Evolutionary conservation across 805 yeast species (phyloP).

Genomic region (Wickerhamiella shivajii): DNA sequence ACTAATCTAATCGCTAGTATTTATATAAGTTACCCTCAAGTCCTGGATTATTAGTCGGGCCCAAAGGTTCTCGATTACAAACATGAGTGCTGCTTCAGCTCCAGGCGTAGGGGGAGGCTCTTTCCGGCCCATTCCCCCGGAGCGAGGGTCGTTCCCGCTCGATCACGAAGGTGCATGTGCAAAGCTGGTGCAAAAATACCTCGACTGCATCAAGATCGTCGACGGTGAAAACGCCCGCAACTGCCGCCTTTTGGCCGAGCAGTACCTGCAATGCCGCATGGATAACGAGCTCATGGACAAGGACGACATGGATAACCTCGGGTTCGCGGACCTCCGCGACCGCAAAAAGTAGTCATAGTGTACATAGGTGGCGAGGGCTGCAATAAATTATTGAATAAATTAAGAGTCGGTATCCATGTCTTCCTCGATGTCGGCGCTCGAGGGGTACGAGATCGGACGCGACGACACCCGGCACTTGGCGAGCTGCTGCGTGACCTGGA

Average conservation of each 20-base stretch:
- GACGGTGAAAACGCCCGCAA: constrained; percentile 80
- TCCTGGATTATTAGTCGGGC: background rate
- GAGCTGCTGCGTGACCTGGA: no score
- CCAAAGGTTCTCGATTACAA: background rate
- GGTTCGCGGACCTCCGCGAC: constrained; percentile 25
- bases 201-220: constrained; percentile 64
- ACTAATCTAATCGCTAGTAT: background rate
- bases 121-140: constrained; percentile 73
- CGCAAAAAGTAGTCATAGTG: no score
- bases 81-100: constrained; percentile 23
- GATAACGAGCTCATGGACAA: constrained; percentile 50
- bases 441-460: no score
- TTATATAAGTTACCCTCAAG: background rate
- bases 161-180: constrained; percentile 83
- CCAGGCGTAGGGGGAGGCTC: constrained; percentile 20
- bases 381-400: no score
- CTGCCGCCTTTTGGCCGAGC: constrained; percentile 72
- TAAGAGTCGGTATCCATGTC: no score
- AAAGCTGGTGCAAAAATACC: constrained; percentile 55
- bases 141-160: constrained; percentile 88
- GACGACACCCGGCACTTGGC: no score
- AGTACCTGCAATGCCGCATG: constrained; percentile 79
- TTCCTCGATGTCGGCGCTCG: no score
- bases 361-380: no score
- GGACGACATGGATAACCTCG: constrained; percentile 47